Evolutionary conservation across 495 filamentous ascomycete species (phyloP), one percentile per base, ranked within the genome.

Genomic region (Umbilicaria muhlenbergii): DNA sequence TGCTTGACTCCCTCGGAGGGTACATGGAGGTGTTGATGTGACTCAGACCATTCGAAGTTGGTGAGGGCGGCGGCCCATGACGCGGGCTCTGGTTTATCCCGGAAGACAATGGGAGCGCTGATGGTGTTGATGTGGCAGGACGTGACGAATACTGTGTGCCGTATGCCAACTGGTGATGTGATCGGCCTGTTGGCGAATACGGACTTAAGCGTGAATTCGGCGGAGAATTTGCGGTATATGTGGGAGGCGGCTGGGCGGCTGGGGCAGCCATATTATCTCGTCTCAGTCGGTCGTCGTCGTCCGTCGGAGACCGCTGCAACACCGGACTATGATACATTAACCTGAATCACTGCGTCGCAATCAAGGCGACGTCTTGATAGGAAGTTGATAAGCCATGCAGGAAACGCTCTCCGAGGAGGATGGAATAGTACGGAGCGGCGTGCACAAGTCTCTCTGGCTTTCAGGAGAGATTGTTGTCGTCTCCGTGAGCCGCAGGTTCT

Each of bases 341-440:
- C 5, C 1, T 5, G 24, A 8, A 10, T 10, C 1, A 28, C 5
- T 28, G 24, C 24, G 24, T 28, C 24, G 24, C 24, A 28, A 28
- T 28, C 24, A 28, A 28, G 24, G 24, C 24, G 24, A 28, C 24
- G 24, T 6, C 24, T 28, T 58, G 58, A 15, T 55, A 54, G 46
- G 66, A 70, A 18, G 66, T 54, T 38, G 65, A 58, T 40, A 60
- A 48, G 42, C 60, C 59, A 50, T 64, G 67, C 18, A 28, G 67
- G 6, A 28, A 2, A 28, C 24, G 6, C 24, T 10, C 5, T 28
- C 24, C 24, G 5, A 1, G 24, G 40, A 42, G 15, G 21, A 2
- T n/a, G 17, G 24, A 24, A 42, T 42, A 8, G 40, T 1, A 33
- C 14, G 16, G 5, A 17, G 14, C 40, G 10, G 19, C 7, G 16